A percentile compares a stretch with the other conserved stretches of the same genome.
Evolutionary conservation across 23 red algal species (phyloP).

Genomic region (Gracilaria caudata): DNA sequence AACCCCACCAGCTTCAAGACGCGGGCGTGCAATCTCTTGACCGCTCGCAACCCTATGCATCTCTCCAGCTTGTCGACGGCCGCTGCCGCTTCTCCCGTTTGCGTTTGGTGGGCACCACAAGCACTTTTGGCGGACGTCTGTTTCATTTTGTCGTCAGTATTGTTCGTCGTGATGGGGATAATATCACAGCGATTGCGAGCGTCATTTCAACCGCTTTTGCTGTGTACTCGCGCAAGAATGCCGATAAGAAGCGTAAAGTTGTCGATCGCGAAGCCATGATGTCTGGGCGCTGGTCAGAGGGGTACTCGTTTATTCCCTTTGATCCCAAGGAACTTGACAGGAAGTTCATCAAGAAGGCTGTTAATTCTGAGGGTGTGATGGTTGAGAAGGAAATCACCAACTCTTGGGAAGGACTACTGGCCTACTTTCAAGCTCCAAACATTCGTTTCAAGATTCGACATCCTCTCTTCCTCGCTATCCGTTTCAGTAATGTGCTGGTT

Average conservation of each 20-base stretch:
- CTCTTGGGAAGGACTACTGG: conserved; percentile 78
- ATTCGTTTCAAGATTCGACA: conserved; percentile 92
- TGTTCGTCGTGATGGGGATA: conserved; percentile 54
- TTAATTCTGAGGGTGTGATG: conserved; percentile 67
- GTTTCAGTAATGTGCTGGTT: conserved; percentile 83
- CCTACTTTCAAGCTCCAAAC: conserved; percentile 95
- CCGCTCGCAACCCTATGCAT: conserved; percentile 45
- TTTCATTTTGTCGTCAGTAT: conserved; percentile 82
- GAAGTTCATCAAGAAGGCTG: conserved; percentile 82
- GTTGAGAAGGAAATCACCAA: conserved; percentile 88
- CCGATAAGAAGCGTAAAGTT: conserved; percentile 86
- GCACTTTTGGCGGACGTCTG: conserved; percentile 71
- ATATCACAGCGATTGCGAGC: conserved; percentile 59
- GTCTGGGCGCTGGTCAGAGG: conserved; percentile 64
- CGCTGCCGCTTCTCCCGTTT: conserved; percentile 85
- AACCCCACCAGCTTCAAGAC: conserved; percentile 64
- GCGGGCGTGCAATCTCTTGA: conserved; percentile 75
- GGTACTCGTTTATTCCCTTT: conserved; percentile 76
- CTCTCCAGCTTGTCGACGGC: conserved; percentile 64
- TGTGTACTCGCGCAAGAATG: conserved; percentile 89
- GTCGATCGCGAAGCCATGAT: conserved; percentile 76
- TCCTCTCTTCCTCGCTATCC: conserved; percentile 83
- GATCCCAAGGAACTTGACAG: conserved; percentile 77
- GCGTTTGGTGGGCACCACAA: conserved; percentile 75
- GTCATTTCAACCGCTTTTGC: conserved; percentile 85